phyloP scores from a whole-genome alignment of 441 rosid genomes.

The Populus hybrid region DNA sequence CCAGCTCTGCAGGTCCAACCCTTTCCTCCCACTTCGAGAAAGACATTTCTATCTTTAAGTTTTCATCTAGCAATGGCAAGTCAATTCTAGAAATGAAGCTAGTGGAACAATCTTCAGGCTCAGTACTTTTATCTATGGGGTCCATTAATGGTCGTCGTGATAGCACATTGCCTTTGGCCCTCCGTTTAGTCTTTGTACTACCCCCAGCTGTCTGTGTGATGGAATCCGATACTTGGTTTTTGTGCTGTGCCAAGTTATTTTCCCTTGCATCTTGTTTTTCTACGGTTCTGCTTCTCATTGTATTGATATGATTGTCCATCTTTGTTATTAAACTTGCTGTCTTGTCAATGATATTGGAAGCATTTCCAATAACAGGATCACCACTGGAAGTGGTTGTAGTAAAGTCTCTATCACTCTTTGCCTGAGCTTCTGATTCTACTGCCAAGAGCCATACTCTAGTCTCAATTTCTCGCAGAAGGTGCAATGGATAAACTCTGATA shows the following conservation, averaged over 20 bases:
- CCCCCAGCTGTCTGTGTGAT: conserved; percentile 44
- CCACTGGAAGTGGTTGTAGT: conserved; percentile 38
- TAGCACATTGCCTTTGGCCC: conserved; percentile 71
- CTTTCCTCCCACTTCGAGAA: conserved; percentile 96
- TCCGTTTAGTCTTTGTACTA: conserved; percentile 64
- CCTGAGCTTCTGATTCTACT: conserved; percentile 95
- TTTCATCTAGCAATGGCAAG: conserved; percentile 67
- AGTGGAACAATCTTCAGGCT: conserved; percentile 56
- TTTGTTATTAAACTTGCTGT: conserved; percentile 84
- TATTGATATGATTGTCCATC: conserved; percentile 91
- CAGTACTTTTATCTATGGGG: conserved; percentile 49
- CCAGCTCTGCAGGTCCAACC: conserved; percentile 83
- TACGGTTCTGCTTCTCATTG: conserved; percentile 49
- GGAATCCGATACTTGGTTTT: conserved; percentile 57
- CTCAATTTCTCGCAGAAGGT: conserved; percentile 96
- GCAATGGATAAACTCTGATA: conserved; percentile 84
- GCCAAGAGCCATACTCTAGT: conserved; percentile 98
- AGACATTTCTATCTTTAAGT: conserved; percentile 56
- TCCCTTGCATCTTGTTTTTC: conserved; percentile 71
- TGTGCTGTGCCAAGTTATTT: conserved; percentile 42
- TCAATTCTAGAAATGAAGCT: conserved; percentile 49
- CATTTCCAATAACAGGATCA: conserved; percentile 46
- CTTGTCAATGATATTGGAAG: conserved; percentile 69
- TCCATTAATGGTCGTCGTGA: conserved; percentile 62
- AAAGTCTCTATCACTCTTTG: conserved; percentile 65